Percentiles rank a stretch among this genome's conserved stretches.
Evolutionary conservation across 2,329 filamentous ascomycete species (phyloP).

Genomic region (Nigrospora oryzae): DNA sequence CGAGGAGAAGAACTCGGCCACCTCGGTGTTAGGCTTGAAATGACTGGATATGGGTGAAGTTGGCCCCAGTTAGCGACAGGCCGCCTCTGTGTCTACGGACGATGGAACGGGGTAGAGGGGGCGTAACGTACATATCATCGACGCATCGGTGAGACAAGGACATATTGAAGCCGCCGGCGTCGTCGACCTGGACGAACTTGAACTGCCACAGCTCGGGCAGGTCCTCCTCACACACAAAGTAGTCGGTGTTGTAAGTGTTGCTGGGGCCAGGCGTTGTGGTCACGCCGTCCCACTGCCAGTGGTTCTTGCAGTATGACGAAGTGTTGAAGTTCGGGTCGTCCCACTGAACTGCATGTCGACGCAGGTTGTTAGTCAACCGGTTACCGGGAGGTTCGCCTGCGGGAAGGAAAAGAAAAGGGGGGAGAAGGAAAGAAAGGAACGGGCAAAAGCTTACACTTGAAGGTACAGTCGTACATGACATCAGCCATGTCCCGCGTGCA

Average conservation of each 20-base stretch:
- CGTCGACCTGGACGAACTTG: not conserved
- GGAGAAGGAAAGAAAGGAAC: not conserved
- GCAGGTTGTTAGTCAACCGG: not conserved
- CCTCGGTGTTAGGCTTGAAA: not conserved
- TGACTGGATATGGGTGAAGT: not conserved
- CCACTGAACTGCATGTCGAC: slow-evolving; percentile 1
- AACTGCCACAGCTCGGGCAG: slow-evolving; percentile 4
- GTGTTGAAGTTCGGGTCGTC: slow-evolving; percentile 6
- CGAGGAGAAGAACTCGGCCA: not conserved
- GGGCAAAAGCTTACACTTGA: slow-evolving; percentile 1
- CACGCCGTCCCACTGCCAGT: slow-evolving; percentile 16
- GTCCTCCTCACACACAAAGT: slow-evolving; percentile 4
- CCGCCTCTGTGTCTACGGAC: not conserved
- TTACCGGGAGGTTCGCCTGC: no score
- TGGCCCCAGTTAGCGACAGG: not conserved
- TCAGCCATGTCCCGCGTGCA: slow-evolving; percentile 1
- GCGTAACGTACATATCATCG: slow-evolving; percentile 2
- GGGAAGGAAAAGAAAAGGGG: not conserved
- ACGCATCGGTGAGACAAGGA: not conserved
- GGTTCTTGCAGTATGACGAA: slow-evolving; percentile 6
- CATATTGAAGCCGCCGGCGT: slow-evolving; percentile 2
- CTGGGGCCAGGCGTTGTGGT: slow-evolving; percentile 15
- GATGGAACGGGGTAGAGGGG: not conserved
- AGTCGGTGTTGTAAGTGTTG: slow-evolving; percentile 8
- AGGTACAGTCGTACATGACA: slow-evolving; percentile 1